These are phyloP conservation scores for Phytopythium sindhum DNA, from an alignment of 352 stramenopile genomes.

Conservation along the genomic window DNA sequence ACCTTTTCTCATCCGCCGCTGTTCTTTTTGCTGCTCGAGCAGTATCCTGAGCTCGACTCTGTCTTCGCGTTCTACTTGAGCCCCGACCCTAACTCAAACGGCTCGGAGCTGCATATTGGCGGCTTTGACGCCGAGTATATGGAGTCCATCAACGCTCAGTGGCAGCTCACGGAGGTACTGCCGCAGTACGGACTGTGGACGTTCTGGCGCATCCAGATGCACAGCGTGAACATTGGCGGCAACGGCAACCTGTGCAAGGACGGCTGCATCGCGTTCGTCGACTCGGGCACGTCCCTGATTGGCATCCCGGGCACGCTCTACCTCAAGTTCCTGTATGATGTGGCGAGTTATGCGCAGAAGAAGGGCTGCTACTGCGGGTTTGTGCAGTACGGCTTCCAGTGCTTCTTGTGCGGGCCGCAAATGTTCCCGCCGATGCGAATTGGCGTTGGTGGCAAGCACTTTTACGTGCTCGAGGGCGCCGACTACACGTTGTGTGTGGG, in stretches of 20 bases:
- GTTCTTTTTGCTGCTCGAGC: conserved; percentile 61
- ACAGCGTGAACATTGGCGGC: conserved; percentile 54
- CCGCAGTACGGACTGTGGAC: conserved; percentile 80
- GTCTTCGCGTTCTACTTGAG: conserved; percentile 97
- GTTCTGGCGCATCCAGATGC: conserved; percentile 76
- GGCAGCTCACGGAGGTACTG: conserved; percentile 70
- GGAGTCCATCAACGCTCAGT: conserved; percentile 39
- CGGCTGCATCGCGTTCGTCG: conserved; percentile 91
- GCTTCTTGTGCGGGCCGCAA: conserved; percentile 60
- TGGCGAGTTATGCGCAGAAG: conserved; percentile 56
- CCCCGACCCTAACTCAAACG: conserved; percentile 75
- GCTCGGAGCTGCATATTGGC: conserved; percentile 72
- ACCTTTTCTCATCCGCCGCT: conserved; percentile 72
- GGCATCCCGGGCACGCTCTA: conserved; percentile 87
- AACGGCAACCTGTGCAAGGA: conserved; percentile 38
- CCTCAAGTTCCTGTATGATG: conserved; percentile 66
- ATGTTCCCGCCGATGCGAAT: conserved; percentile 69
- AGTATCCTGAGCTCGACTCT: conserved; percentile 59
- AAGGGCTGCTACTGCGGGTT: conserved; percentile 76
- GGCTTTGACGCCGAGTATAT: conserved; percentile 62
- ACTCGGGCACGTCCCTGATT: conserved; percentile 97
- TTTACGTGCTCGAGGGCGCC: conserved; percentile 56
- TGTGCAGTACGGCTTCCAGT: conserved; percentile 80
- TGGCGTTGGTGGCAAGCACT: conserved; percentile 56
- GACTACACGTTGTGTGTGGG: conserved; percentile 84